Conservation (phyloP, 805 yeast genomes). For the Hanseniaspora valbyensis region DNA sequence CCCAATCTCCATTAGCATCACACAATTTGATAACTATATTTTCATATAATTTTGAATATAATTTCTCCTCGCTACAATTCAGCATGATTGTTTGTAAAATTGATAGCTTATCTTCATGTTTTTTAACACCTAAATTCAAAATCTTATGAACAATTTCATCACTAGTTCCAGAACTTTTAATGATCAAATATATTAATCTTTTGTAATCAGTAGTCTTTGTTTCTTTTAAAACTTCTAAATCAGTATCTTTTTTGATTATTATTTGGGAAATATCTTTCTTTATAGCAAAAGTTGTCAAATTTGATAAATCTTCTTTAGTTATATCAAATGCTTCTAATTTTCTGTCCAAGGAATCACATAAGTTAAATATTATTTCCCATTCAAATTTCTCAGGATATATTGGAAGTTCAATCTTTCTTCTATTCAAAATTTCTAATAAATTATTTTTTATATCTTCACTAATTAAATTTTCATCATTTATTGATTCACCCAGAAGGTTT, state of each 20-base stretch:
- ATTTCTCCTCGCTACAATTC: slow-evolving; percentile 74
- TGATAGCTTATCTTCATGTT: slow-evolving; percentile 35
- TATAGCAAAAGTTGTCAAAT: not conserved
- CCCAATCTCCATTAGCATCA: slow-evolving; percentile 46
- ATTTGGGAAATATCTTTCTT: not conserved
- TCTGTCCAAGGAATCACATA: not conserved
- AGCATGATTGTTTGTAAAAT: slow-evolving; percentile 65
- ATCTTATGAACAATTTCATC: slow-evolving; percentile 90
- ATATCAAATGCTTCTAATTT: not conserved
- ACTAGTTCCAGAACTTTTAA: slow-evolving; percentile 82
- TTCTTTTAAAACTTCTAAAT: slow-evolving; percentile 20
- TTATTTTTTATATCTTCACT: slow-evolving; percentile 7
- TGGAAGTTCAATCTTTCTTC: slow-evolving; percentile 12
- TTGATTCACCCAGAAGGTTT: not conserved
- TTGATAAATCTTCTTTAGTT: slow-evolving; percentile 4
- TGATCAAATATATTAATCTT: slow-evolving; percentile 64
- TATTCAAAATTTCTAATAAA: slow-evolving; percentile 2
- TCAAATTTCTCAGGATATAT: slow-evolving; percentile 11
- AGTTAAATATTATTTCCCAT: slow-evolving; percentile 2
- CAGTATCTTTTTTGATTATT: not conserved
- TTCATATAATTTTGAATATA: slow-evolving; percentile 79
- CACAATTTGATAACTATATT: slow-evolving; percentile 59
- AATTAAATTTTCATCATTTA: slow-evolving; percentile 7
- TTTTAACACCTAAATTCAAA: slow-evolving; percentile 38
- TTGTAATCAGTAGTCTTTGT: slow-evolving; percentile 44